Evolutionary conservation across 2,329 filamentous ascomycete genomes (phyloP).

Genomic region (Trichophaea hybrida): DNA sequence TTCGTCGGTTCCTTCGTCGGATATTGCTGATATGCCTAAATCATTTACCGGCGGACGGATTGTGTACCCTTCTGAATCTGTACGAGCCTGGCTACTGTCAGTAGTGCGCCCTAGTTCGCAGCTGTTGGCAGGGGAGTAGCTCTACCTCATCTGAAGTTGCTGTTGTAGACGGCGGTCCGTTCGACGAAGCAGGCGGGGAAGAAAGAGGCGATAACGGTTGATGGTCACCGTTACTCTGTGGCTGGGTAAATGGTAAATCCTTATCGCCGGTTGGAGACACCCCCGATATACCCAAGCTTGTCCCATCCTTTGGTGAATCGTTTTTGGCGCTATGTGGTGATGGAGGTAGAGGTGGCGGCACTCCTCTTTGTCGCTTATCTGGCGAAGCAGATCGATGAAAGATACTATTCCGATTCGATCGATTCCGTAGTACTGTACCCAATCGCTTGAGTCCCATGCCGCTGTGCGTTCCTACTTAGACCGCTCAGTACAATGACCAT

Average conservation of each 20-base stretch:
- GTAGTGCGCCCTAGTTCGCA: not conserved
- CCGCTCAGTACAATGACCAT: conserved; percentile 11
- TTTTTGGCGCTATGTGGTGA: conserved; percentile 7
- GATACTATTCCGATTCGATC: conserved; percentile 25
- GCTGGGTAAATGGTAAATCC: conserved; percentile 9
- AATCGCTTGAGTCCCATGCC: conserved; percentile 26
- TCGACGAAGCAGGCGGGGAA: conserved; percentile 40
- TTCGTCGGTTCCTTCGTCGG: conserved; percentile 25
- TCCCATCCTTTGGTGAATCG: not conserved
- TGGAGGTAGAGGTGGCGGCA: conserved; percentile 13
- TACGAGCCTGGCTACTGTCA: conserved; percentile 32
- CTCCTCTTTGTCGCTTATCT: conserved; percentile 16
- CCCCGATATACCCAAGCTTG: not conserved
- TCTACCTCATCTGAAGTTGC: conserved; percentile 16
- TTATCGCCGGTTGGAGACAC: not conserved
- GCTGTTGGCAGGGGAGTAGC: not conserved
- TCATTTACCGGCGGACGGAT: conserved; percentile 43
- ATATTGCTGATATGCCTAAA: conserved; percentile 21
- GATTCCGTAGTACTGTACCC: conserved; percentile 28
- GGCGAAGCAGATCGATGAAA: conserved; percentile 23
- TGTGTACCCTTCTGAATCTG: conserved; percentile 62
- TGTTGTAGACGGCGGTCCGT: conserved; percentile 35
- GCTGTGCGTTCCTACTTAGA: conserved; percentile 8
- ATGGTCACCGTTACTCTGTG: conserved; percentile 13
- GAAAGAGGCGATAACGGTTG: conserved; percentile 31